A percentile compares a stretch with the other conserved stretches of the same genome.
These are phyloP conservation scores for Lentithecium fluviatile DNA, from an alignment of 495 filamentous ascomycete species.

Conservation along the genomic window DNA sequence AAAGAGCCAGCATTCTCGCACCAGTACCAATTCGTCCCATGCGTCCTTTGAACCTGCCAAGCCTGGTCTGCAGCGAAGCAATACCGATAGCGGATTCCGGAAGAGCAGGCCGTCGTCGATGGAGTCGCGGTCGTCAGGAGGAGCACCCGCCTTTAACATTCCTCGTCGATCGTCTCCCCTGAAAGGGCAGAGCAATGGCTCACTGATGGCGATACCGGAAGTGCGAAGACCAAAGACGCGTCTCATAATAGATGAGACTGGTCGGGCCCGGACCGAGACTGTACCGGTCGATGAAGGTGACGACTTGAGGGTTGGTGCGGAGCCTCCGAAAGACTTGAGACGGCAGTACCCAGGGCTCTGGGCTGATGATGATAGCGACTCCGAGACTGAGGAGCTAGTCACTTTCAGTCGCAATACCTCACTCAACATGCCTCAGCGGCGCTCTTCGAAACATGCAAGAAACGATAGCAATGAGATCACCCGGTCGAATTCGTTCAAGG, in stretches of 20 bases:
- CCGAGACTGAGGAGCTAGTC: conserved; percentile 33
- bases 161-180: conserved; percentile 33
- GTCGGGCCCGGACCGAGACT: conserved; percentile 44
- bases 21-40: conserved; percentile 33
- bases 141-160: conserved; percentile 26
- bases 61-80: conserved; percentile 40
- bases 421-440: conserved; percentile 38
- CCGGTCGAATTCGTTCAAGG: conserved; percentile 32
- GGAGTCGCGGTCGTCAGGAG: conserved; percentile 28
- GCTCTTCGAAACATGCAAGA: conserved; percentile 39
- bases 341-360: conserved; percentile 39
- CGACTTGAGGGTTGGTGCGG: conserved; percentile 33
- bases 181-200: conserved; percentile 38
- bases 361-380: conserved; percentile 41
- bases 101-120: conserved; percentile 26
- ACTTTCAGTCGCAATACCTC: conserved; percentile 37
- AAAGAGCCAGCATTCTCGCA: conserved; percentile 37
- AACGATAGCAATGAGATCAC: conserved; percentile 30
- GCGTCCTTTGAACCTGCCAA: conserved; percentile 20
- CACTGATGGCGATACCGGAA: conserved; percentile 35
- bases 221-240: conserved; percentile 35
- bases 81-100: conserved; percentile 40
- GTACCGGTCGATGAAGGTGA: conserved; percentile 34
- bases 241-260: conserved; percentile 44
- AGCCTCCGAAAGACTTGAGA: conserved; percentile 29